Percentiles rank a stretch among this genome's conserved stretches.
Conservation (phyloP, 2,329 filamentous ascomycete genomes). For the Thelonectria olida region DNA sequence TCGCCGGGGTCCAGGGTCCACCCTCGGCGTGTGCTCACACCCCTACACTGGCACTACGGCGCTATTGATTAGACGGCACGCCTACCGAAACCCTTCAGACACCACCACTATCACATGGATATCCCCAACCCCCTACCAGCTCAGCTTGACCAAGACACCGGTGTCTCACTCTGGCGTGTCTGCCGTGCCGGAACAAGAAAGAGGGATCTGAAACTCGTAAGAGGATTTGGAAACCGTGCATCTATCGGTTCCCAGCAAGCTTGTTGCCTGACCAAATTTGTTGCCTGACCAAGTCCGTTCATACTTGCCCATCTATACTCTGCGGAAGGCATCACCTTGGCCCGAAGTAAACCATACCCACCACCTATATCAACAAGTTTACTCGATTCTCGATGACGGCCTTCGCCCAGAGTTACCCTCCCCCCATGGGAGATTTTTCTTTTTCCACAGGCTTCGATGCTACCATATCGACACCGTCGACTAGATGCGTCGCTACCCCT, state of each 20-base stretch:
- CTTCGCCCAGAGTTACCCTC: constrained; percentile 5
- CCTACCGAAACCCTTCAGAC: too few species aligned
- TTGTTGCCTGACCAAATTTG: too few species aligned
- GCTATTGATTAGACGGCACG: constrained; percentile 23
- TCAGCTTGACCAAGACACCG: constrained; percentile 3
- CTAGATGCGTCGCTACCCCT: constrained; percentile 30
- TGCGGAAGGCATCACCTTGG: too few species aligned
- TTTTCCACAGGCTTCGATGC: constrained; percentile 16
- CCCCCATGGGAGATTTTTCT: not conserved
- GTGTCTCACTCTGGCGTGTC: too few species aligned
- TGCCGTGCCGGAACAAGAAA: constrained; percentile 1
- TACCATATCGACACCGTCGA: constrained; percentile 5
- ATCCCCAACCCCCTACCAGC: not conserved
- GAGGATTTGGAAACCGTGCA: too few species aligned
- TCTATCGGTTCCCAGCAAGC: too few species aligned
- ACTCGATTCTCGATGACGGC: constrained; percentile 24
- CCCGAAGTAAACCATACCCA: too few species aligned
- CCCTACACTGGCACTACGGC: constrained; percentile 5
- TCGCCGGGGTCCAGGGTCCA: too few species aligned
- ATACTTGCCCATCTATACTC: too few species aligned
- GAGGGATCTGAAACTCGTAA: not conserved
- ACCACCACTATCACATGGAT: not conserved
- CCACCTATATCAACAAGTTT: too few species aligned
- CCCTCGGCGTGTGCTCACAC: constrained; percentile 1
- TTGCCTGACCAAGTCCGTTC: too few species aligned